Base-by-base conservation (phyloP, 306 rosid species). In the Sicyos edulis region DNA sequence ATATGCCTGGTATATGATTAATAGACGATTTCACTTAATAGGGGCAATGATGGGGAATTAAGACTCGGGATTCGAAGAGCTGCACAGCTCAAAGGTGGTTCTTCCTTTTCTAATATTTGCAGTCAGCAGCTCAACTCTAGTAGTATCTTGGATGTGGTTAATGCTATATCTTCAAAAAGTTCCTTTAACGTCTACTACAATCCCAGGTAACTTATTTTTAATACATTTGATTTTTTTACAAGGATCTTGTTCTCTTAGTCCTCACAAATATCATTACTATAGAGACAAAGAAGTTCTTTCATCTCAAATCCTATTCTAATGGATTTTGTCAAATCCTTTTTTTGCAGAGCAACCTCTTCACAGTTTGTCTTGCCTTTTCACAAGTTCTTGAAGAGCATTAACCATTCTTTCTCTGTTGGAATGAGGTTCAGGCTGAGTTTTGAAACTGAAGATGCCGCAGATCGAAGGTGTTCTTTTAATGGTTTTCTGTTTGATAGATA, bases 21-120 rank as follows among this genome's bases (percentile, higher is more conserved):
- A 71, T 37, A 72, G 58, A 47, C 52, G 19, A 40, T 29, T 66
- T 59, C 7, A 34, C n/a, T 74, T 32, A 20, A 20, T 69, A 93
- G 99, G 87, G 99, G 91, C 42, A 90, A 89, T 6, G 96, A 95
- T 77, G 99, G 99, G 60, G 97, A 82, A 19, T 73, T 95, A 81
- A 85, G 99, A 68, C 79, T 95, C 29, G 99, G 99, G 56, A 88
- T 95, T 72, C 87, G 99, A 17, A 85, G 97, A 82, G 99, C 97
- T 3, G 78, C 84, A 63, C 99, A 87, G 52, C 77, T 91, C 62
- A 95, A 91, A 88, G 80, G 80, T 60, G 76, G 84, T 20, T 80
- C 87, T 60, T 29, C 83, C 51, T 82, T 80, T 74, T 83, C 86
- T 10, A 75, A 76, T 71, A 76, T 83, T 22, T 61, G 83, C 56